A percentile compares a stretch with the other conserved stretches of the same genome.
phyloP scores from a whole-genome alignment of 2,329 filamentous ascomycete genomes.

The Dactylellina leptospora region DNA sequence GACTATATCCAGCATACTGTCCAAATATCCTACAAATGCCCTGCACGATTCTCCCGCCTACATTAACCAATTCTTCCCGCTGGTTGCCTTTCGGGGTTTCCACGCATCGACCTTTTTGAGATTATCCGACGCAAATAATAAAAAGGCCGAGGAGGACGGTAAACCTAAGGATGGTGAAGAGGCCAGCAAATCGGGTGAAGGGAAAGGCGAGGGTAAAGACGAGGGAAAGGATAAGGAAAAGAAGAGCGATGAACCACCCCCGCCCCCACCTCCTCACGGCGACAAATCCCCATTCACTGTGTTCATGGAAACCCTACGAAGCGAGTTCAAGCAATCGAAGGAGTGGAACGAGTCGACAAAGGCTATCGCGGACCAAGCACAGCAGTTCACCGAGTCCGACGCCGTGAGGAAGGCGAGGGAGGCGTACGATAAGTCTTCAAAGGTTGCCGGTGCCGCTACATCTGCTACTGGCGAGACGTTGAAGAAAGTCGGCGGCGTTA shows the following conservation, averaged over 20 bases:
- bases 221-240: slow-evolving; percentile 63
- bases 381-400: slow-evolving; percentile 93
- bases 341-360: slow-evolving; percentile 99
- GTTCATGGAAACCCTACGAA: slow-evolving; percentile 93
- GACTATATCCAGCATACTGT: slow-evolving; percentile 42
- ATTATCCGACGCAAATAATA: slow-evolving; percentile 46
- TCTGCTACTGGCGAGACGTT: slow-evolving; percentile 80
- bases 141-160: slow-evolving; percentile 49
- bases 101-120: slow-evolving; percentile 49
- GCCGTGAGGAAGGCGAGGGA: slow-evolving; percentile 84
- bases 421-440: slow-evolving; percentile 83
- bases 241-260: slow-evolving; percentile 69
- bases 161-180: slow-evolving; percentile 59
- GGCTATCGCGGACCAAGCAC: slow-evolving; percentile 84
- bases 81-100: slow-evolving; percentile 49
- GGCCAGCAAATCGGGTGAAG: slow-evolving; percentile 63
- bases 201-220: slow-evolving; percentile 63
- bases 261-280: slow-evolving; percentile 93
- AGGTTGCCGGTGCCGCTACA: slow-evolving; percentile 72
- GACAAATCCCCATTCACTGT: slow-evolving; percentile 99
- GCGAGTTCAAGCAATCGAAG: slow-evolving; percentile 94
- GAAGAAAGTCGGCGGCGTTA: slow-evolving; percentile 82
- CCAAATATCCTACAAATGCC: slow-evolving; percentile 15
- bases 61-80: slow-evolving; percentile 40
- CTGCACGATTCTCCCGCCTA: slow-evolving; percentile 15